phyloP scores from a whole-genome alignment of 805 yeast species.

The Lipomyces orientalis region DNA sequence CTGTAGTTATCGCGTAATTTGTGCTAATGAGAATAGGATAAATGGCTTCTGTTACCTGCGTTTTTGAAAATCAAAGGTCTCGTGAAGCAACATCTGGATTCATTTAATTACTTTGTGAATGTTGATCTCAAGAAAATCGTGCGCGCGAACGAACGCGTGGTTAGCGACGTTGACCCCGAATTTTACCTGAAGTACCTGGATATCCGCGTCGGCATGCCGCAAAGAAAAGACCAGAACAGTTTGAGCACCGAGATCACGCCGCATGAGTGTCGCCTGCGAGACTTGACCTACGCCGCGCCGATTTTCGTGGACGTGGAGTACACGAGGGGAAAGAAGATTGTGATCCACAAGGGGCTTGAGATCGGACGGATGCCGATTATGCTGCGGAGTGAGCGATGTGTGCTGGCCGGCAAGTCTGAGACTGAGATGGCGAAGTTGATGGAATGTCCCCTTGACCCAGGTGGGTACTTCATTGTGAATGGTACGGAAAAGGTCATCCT shows the following conservation, averaged over 20 bases:
- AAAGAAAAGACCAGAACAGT: slow-evolving; percentile 47
- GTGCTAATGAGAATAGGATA: slow-evolving; percentile 54
- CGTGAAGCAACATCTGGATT: slow-evolving; percentile 96
- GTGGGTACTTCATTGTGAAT: slow-evolving; percentile 96
- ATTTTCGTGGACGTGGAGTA: slow-evolving; percentile 96
- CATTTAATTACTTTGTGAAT: slow-evolving; percentile 96
- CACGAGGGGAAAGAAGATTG: slow-evolving; percentile 91
- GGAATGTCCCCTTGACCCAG: slow-evolving; percentile 98
- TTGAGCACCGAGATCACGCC: slow-evolving; percentile 55
- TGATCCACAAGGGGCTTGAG: slow-evolving; percentile 86
- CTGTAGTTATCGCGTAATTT: neutral
- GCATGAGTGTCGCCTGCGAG: slow-evolving; percentile 96
- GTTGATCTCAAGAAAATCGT: slow-evolving; percentile 91
- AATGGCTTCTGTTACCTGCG: slow-evolving; percentile 96
- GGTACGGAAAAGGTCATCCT: slow-evolving; percentile 98
- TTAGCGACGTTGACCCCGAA: slow-evolving; percentile 96
- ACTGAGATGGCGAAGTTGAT: slow-evolving; percentile 82
- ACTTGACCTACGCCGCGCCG: slow-evolving; percentile 94
- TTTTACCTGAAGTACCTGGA: slow-evolving; percentile 92
- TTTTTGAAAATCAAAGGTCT: slow-evolving; percentile 93
- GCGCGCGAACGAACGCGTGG: slow-evolving; percentile 83
- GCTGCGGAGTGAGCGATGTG: slow-evolving; percentile 92
- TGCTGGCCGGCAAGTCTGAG: slow-evolving; percentile 77
- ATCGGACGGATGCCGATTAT: slow-evolving; percentile 99
- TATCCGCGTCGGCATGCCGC: slow-evolving; percentile 78